Evolutionary conservation across 2,329 filamentous ascomycete species (phyloP), one percentile per base, ranked within the genome.

Genomic region (Coniochaeta hoffmannii): DNA sequence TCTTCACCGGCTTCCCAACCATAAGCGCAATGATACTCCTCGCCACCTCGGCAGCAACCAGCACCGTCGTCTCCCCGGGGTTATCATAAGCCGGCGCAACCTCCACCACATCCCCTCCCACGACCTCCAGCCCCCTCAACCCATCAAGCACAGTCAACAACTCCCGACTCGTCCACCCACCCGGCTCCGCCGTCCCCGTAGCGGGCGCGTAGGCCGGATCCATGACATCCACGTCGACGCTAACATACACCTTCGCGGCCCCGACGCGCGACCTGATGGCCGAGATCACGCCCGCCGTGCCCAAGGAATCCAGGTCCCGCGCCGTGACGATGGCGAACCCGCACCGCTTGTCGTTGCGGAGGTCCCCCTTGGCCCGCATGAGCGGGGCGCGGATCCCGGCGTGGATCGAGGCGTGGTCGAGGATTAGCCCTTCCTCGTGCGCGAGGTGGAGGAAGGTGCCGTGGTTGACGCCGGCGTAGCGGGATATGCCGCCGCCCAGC

Each of bases 61-160:
- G 68, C 2, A 85, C 83, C 4, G 89, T 94, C 28, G 81, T 84
- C 71, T 93, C 89, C 3, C 82, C 87, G 11, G 73, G 74, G 19
- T 85, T 86, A 71, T 93, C 89, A 68, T 92, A 93, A 4, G 82
- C 83, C 0, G 89, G 89, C 1, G 86, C 81, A 6, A 93, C 88
- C 71, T 93, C 89, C 3, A 93, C 89, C 50, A 93, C 81, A 71
- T 93, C 89, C 0, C 85, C 89, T 1, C 88, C 89, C 0, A 93
- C 82, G 6, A 93, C 74, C 60, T 90, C 87, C 64, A 93, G 68
- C 0, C 76, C 81, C 63, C 87, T 83, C 12, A 93, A 79, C 0
- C 87, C 88, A 22, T 89, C 79, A 58, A 93, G 70, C 55, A 93
- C 86, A 2, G 84, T 76, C 58, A 92, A 86, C 57, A 94, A 73